Percentiles rank a stretch among this genome's conserved stretches.
These are phyloP conservation scores for Geotrichum europaeum DNA, from an alignment of 1,139 yeast genomes.

Conservation along the genomic window DNA sequence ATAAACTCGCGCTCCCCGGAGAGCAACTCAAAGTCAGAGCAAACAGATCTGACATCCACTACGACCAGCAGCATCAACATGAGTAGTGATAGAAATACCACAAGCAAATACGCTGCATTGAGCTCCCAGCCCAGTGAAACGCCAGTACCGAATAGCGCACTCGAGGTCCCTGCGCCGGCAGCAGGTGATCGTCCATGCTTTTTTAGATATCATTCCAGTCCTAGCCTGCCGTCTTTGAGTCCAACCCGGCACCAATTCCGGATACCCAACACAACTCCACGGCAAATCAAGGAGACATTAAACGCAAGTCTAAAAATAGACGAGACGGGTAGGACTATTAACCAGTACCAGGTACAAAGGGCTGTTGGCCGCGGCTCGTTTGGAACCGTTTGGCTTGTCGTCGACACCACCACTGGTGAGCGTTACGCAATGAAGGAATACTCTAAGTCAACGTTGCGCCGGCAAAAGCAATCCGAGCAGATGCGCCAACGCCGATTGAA, in stretches of 20 bases:
- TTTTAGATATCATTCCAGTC: slow-evolving; percentile 34
- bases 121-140: neutral
- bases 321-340: slow-evolving; percentile 32
- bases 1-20: neutral
- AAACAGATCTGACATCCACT: neutral
- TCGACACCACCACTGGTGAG: slow-evolving; percentile 45
- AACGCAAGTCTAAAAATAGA: slow-evolving; percentile 33
- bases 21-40: neutral
- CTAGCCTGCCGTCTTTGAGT: slow-evolving; percentile 29
- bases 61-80: neutral
- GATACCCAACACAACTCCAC: slow-evolving; percentile 32
- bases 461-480: slow-evolving; percentile 31
- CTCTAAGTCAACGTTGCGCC: slow-evolving; percentile 36
- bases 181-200: slow-evolving; percentile 22
- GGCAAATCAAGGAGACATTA: slow-evolving; percentile 37
- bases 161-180: neutral
- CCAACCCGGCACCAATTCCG: slow-evolving; percentile 38
- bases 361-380: slow-evolving; percentile 84
- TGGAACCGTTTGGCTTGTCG: slow-evolving; percentile 81
- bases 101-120: neutral
- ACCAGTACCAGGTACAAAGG: slow-evolving; percentile 53
- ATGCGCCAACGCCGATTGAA: slow-evolving; percentile 14
- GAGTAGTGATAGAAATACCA: neutral
- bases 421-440: slow-evolving; percentile 64
- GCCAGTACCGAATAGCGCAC: neutral